phyloP scores from a whole-genome alignment of 1,284 basidiomycete species.

The Malassezia arunalokei region DNA sequence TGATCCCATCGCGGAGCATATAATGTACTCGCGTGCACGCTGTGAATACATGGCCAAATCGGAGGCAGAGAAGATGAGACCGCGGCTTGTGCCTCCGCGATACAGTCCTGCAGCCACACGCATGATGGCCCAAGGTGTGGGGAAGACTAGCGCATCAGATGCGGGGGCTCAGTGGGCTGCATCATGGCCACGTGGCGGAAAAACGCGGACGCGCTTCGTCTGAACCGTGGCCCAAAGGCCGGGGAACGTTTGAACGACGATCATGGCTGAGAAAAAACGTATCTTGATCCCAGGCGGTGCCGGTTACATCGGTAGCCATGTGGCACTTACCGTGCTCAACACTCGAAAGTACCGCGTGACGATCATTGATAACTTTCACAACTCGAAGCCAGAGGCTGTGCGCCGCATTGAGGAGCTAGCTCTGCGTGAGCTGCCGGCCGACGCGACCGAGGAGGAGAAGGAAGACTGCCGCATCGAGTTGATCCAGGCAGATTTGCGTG shows the following conservation, averaged over 20 bases:
- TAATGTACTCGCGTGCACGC: constrained; percentile 51
- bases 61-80: constrained; percentile 58
- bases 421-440: constrained; percentile 55
- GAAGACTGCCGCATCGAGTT: constrained; percentile 67
- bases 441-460: constrained; percentile 55
- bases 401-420: constrained; percentile 67
- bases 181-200: too few species aligned
- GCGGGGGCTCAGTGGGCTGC: neutral
- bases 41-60: constrained; percentile 23
- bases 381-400: constrained; percentile 66
- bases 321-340: constrained; percentile 70
- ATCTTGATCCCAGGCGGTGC: constrained; percentile 45
- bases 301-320: constrained; percentile 64
- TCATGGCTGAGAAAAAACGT: constrained; percentile 24
- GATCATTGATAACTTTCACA: constrained; percentile 56
- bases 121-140: neutral
- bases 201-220: too few species aligned
- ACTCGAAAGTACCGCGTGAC: constrained; percentile 73
- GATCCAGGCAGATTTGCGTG: constrained; percentile 39
- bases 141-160: neutral
- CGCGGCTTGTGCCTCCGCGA: constrained; percentile 67
- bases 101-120: constrained; percentile 23
- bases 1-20: constrained; percentile 62
- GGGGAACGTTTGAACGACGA: neutral
- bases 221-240: neutral